Conservation (phyloP, 2,329 filamentous ascomycete species). For the Aspergillus phoenicis region DNA sequence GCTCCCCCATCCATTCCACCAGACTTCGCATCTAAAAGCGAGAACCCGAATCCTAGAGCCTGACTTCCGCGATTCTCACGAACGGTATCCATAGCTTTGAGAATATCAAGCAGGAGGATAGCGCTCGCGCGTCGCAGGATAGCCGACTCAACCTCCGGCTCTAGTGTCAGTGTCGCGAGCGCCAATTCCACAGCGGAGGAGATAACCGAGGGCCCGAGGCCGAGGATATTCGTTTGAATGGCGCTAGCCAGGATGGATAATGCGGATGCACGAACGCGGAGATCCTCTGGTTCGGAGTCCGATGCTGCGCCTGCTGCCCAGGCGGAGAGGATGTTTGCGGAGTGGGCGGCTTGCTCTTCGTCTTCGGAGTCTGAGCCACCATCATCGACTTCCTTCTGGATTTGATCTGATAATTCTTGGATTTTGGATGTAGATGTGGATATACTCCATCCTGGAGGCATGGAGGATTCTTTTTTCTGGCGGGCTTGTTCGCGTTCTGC, state of each 20-base stretch:
- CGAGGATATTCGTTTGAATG: conserved; percentile 43
- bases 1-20: conserved; percentile 13
- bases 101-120: conserved; percentile 43
- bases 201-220: conserved; percentile 38
- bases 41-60: conserved; percentile 45
- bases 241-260: conserved; percentile 47
- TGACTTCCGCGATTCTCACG: conserved; percentile 33
- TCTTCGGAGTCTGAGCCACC: conserved; percentile 31
- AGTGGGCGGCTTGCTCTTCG: conserved; percentile 35
- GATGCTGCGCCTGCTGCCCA: conserved; percentile 43
- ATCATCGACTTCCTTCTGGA: no score
- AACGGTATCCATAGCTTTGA: conserved; percentile 43
- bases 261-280: conserved; percentile 47
- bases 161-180: conserved; percentile 42
- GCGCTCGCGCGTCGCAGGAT: conserved; percentile 47
- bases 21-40: conserved; percentile 29
- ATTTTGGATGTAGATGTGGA: neutral
- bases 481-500: conserved; percentile 32
- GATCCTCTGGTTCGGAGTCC: conserved; percentile 47
- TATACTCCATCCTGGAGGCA: conserved; percentile 33
- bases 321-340: conserved; percentile 42
- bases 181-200: conserved; percentile 44
- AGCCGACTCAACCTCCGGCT: conserved; percentile 39
- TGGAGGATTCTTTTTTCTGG: conserved; percentile 25
- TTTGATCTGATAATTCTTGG: conserved; percentile 3